Base-by-base conservation (phyloP, 176 grass and related monocot species). In the Alopecurus myosuroides region DNA sequence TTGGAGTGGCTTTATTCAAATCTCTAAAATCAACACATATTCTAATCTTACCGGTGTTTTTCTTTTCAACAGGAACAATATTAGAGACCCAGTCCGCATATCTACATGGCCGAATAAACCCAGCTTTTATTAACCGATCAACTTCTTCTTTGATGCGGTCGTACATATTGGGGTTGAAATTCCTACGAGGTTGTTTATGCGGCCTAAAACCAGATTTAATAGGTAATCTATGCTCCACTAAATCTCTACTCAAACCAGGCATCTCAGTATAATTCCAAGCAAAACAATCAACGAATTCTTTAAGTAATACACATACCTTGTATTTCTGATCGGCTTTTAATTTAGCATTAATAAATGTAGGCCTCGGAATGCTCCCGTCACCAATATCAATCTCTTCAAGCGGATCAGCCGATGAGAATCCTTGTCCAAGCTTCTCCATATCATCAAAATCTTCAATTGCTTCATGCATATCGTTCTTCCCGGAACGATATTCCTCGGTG, bases 201-300 rank as follows among this genome's bases (percentile, higher is more conserved):
- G 40, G 40, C 40, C 40, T 42, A 42, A 42, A 42, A 11, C 8
- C 40, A 42, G 40, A 42, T 42, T 42, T n/a, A n/a, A 42, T 42
- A 42, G 40, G 40, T 42, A 42, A 42, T 42, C 40, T 42, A 42
- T 42, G 40, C 11, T 42, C 40, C 9, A 42, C 40, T 42, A 11
- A 42, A 42, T 42, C 40, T 42, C 40, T 42, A 42, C 40, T 42
- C 40, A 42, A 42, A 46, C 2, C 53, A 3, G 49, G 49, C 49
- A 51, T 51, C 49, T 51, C 49, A 6, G 49, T 51, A 19, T 45
- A 64, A 22, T 10, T 9, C 52, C 52, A 78, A 39, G 74, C 74
- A 37, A 77, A 78, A n/a, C 53, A 77, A 15, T 77, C 55, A 44
- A 62, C n/a, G 44, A 78, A 78, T 78, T 78, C 53, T 44, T 4